Conservation (phyloP, 306 rosid species). For the Quercus dentata region DNA sequence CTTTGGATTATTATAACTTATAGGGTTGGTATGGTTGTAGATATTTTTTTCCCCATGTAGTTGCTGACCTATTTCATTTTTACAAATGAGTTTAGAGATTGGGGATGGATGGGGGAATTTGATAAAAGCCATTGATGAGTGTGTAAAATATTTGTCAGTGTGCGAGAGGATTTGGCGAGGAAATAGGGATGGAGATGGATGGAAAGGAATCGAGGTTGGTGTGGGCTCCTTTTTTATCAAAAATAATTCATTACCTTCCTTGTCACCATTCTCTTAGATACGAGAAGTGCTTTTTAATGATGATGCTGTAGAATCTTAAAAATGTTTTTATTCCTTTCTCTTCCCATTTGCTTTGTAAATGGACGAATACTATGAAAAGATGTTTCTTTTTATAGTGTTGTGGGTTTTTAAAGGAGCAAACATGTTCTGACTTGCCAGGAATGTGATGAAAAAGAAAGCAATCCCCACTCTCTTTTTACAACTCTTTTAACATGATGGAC, state of each 20-base stretch:
- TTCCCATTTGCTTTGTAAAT: slow-evolving; percentile 3
- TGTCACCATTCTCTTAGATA: neutral
- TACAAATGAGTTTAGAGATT: too few species aligned
- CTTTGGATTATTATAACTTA: too few species aligned
- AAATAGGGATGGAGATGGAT: neutral
- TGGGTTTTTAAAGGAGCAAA: slow-evolving; percentile 26
- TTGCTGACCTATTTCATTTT: neutral
- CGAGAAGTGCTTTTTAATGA: slow-evolving; percentile 5
- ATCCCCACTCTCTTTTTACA: slow-evolving; percentile 12
- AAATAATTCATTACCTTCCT: neutral
- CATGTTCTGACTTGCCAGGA: slow-evolving; percentile 43
- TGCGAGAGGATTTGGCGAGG: neutral
- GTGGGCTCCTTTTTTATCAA: neutral
- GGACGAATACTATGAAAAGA: slow-evolving; percentile 25
- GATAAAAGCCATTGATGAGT: neutral
- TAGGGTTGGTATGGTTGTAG: too few species aligned
- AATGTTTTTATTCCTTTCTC: neutral
- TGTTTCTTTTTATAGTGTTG: slow-evolving; percentile 28
- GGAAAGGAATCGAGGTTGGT: neutral
- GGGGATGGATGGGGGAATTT: neutral
- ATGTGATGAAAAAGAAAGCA: slow-evolving; percentile 56
- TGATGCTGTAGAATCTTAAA: neutral
- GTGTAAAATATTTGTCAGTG: neutral
- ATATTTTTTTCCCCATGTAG: too few species aligned
- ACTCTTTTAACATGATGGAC: slow-evolving; percentile 3